Base-by-base conservation (phyloP, 331 rosid species). In the Phaseolus coccineus region DNA sequence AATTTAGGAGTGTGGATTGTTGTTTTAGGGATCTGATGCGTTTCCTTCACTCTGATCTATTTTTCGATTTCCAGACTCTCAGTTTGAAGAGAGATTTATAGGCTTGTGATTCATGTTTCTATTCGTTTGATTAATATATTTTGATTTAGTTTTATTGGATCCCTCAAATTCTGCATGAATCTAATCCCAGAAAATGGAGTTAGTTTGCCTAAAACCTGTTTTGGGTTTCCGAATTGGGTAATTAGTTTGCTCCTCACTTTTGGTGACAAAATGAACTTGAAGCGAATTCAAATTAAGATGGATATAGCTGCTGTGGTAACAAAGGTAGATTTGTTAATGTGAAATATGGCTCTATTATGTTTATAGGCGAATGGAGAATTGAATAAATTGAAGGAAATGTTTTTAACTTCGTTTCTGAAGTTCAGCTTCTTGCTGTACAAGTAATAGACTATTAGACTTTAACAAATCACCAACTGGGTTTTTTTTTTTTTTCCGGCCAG, bases 1-100 rank as follows among this genome's bases (percentile, higher is more conserved):
- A 62, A 14, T 46, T 33, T 65, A 44, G 40, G 53, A 57, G 22
- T 42, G 30, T 74, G 10, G 58, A 0, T 51, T 64, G 48, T n/a
- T 39, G 48, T n/a, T 39, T 42, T 68, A 35, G 78, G 10, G 61
- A 73, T 80, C 69, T 30, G 28, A 47, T 81, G 58, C 58, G 7
- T 67, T 51, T 71, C 6, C 44, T 24, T 71, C 22, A 7, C 48
- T 19, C 65, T 44, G 55, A 55, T 56, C 77, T 14, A 12, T 39
- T 73, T 56, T 46, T 58, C 16, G 25, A 65, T 33, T 65, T 73
- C 16, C 12, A 27, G 4, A 4, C 25, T 52, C 69, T 73, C 51
- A 3, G 31, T 66, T 22, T 13, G 44, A 42, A 16, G 25, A 53
- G 14, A 10, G 4, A 14, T 19, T 19, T 64, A 11, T 11, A 5